Conservation (phyloP, 768 basidiomycete genomes). For the Lentinula boryana region DNA sequence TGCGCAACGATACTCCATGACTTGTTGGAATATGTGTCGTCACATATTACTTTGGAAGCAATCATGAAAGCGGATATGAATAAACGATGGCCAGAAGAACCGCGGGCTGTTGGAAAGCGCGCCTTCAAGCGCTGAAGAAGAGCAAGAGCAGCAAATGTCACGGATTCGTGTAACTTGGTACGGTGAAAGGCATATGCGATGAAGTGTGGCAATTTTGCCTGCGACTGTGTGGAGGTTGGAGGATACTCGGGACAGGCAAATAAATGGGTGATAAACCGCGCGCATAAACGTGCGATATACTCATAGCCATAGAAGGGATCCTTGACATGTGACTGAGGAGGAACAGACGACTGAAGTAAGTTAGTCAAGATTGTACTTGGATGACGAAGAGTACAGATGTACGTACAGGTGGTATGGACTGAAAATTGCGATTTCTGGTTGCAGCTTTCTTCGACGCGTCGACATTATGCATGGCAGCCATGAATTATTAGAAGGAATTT, state of each 20-base stretch:
- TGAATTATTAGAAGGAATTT: background rate
- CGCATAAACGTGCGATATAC: slow-evolving; percentile 58
- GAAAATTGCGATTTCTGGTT: slow-evolving; percentile 3
- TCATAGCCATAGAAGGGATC: slow-evolving; percentile 80
- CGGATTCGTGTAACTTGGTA: slow-evolving; percentile 64
- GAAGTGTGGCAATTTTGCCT: slow-evolving; percentile 67
- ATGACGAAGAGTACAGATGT: background rate
- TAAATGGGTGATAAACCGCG: slow-evolving; percentile 76
- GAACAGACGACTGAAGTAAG: slow-evolving; percentile 18
- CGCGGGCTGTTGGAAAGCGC: slow-evolving; percentile 87
- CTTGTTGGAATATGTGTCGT: slow-evolving; percentile 92
- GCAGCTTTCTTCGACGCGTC: slow-evolving; percentile 9
- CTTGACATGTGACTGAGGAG: slow-evolving; percentile 19
- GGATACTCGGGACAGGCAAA: slow-evolving; percentile 86
- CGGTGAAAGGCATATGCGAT: slow-evolving; percentile 87
- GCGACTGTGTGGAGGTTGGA: slow-evolving; percentile 47
- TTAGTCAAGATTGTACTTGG: slow-evolving; percentile 4
- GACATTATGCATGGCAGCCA: slow-evolving; percentile 4
- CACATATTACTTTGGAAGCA: slow-evolving; percentile 86
- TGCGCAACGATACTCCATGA: slow-evolving; percentile 90
- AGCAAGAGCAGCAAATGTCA: slow-evolving; percentile 62
- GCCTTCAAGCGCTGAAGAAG: slow-evolving; percentile 81
- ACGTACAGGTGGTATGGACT: slow-evolving; percentile 15
- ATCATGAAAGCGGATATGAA: slow-evolving; percentile 95
- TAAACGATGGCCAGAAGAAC: slow-evolving; percentile 83